Evolutionary conservation across 2,329 filamentous ascomycete species (phyloP).

Genomic region (Raffaelea ambrosiae): DNA sequence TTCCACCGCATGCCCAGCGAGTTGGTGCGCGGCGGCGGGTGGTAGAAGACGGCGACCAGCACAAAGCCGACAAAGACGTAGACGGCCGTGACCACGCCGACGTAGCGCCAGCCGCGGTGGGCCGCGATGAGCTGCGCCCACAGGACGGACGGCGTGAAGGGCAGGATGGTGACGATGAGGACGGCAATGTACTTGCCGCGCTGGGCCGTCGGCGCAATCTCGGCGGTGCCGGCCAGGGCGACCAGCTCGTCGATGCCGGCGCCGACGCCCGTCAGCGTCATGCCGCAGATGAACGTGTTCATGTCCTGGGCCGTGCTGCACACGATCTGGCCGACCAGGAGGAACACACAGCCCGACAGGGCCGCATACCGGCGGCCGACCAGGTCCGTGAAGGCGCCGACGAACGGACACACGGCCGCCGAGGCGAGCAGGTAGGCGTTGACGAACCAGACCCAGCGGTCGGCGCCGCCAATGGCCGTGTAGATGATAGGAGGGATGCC

Average conservation of each 20-base stretch:
- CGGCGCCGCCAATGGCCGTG: constrained; percentile 48
- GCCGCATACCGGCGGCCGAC: constrained; percentile 53
- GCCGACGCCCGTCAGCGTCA: constrained; percentile 51
- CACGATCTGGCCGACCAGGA: constrained; percentile 52
- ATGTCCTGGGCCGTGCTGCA: constrained; percentile 48
- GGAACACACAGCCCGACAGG: constrained; percentile 40
- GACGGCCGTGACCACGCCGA: constrained; percentile 41
- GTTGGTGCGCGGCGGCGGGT: constrained; percentile 39
- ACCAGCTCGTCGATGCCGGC: constrained; percentile 62
- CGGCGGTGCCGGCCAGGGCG: constrained; percentile 57
- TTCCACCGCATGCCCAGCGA: constrained; percentile 27
- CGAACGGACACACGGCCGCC: constrained; percentile 52
- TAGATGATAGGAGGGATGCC: constrained; percentile 46
- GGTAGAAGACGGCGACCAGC: constrained; percentile 42
- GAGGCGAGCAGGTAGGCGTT: constrained; percentile 45
- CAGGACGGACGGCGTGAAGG: constrained; percentile 53
- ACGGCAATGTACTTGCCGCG: constrained; percentile 54
- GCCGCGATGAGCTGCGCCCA: constrained; percentile 47
- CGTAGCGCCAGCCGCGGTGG: constrained; percentile 43
- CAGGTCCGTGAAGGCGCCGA: constrained; percentile 57
- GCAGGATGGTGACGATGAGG: constrained; percentile 52
- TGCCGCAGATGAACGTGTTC: constrained; percentile 49
- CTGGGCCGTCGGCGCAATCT: constrained; percentile 57
- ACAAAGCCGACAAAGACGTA: constrained; percentile 45
- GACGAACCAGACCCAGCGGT: constrained; percentile 54